Evolutionary conservation across 2,329 filamentous ascomycete genomes (phyloP).

Genomic region (Scedosporium dehoogii): DNA sequence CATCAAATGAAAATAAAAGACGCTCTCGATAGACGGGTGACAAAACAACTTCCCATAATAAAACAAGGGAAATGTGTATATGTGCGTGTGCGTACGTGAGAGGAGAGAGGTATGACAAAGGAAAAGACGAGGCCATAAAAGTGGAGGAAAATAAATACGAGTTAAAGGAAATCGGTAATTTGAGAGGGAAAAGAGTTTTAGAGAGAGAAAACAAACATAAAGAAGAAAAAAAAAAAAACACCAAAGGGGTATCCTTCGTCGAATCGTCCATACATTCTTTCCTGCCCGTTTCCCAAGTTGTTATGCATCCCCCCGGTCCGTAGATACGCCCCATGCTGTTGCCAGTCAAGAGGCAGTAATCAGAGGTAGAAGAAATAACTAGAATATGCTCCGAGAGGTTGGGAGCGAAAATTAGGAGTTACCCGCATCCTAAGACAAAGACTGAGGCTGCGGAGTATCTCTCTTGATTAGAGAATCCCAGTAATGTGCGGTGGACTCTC

Average conservation of each 20-base stretch:
- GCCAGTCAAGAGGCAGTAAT: constrained; percentile 28
- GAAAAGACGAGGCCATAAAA: constrained; percentile 7
- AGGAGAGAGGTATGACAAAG: not conserved
- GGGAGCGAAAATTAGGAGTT: not conserved
- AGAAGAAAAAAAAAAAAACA: constrained; percentile 10
- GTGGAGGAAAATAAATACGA: not conserved
- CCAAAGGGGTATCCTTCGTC: constrained; percentile 32
- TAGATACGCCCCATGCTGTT: constrained; percentile 21
- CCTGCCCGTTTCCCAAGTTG: constrained; percentile 15
- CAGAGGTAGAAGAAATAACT: constrained; percentile 17
- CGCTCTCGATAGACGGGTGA: constrained; percentile 13
- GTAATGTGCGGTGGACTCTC: not conserved
- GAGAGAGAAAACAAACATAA: constrained; percentile 9
- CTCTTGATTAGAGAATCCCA: not conserved
- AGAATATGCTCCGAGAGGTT: not conserved
- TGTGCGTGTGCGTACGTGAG: not conserved
- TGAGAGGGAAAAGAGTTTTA: not conserved
- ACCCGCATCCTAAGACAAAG: no score
- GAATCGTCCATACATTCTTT: constrained; percentile 34
- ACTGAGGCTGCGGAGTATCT: not conserved
- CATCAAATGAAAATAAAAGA: constrained; percentile 9
- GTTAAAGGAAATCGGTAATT: not conserved
- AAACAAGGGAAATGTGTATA: not conserved
- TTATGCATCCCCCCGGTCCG: constrained; percentile 18
- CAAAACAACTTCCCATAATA: constrained; percentile 11